Evolutionary conservation across 768 basidiomycete genomes (phyloP).

Genomic region (Russula sp.): DNA sequence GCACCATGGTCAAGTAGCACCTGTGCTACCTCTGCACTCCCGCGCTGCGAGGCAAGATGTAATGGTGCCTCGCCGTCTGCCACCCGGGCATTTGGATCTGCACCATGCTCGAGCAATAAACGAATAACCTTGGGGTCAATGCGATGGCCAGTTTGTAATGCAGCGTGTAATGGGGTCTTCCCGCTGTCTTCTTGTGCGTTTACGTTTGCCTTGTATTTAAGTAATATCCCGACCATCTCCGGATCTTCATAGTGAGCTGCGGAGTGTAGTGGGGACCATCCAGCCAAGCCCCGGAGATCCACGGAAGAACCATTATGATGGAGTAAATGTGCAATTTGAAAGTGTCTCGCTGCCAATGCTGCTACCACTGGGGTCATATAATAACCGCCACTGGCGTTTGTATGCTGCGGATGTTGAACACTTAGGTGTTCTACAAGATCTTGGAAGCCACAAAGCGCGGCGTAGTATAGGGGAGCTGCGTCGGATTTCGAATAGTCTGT

Average conservation of each 20-base stretch:
- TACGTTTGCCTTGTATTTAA: background rate
- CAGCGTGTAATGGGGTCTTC: too few species aligned
- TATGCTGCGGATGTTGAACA: background rate
- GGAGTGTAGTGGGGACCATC: background rate
- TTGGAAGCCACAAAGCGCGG: background rate
- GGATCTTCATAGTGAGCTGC: background rate
- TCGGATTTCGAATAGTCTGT: background rate
- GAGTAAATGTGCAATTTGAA: background rate
- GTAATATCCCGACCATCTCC: background rate
- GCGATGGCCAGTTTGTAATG: too few species aligned
- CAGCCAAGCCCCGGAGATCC: background rate
- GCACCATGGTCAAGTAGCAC: too few species aligned
- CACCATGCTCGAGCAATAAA: background rate
- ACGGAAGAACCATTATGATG: background rate
- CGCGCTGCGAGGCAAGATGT: too few species aligned
- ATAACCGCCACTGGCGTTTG: background rate
- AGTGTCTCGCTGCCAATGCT: background rate
- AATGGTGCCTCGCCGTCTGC: too few species aligned
- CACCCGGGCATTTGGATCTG: background rate
- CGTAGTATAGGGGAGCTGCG: background rate
- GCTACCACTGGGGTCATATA: background rate
- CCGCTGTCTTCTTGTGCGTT: too few species aligned
- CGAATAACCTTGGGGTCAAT: too few species aligned
- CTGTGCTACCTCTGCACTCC: too few species aligned
- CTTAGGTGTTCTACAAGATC: background rate